A percentile compares a stretch with the other conserved stretches of the same genome.
Evolutionary conservation across 331 rosid species (phyloP).

Genomic region (Cydonia oblonga): DNA sequence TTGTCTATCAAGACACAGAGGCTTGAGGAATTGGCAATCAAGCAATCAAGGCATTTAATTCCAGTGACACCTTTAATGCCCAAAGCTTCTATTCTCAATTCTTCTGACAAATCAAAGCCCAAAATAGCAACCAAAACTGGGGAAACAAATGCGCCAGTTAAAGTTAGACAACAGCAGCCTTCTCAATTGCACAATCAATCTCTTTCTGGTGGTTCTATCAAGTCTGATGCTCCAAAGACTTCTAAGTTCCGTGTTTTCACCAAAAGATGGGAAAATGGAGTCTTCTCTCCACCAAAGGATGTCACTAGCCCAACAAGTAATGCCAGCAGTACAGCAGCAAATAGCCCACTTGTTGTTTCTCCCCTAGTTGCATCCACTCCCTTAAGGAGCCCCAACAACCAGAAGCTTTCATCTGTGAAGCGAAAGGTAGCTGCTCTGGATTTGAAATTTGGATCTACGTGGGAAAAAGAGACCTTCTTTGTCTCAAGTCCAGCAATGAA

Average conservation of each 20-base stretch:
- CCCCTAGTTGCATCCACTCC: constrained; percentile 51
- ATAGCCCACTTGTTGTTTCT: constrained; percentile 49
- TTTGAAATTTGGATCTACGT: constrained; percentile 46
- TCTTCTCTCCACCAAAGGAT: constrained; percentile 48
- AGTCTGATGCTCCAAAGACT: constrained; percentile 60
- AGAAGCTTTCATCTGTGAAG: constrained; percentile 44
- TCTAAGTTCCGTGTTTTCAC: constrained; percentile 83
- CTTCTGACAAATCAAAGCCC: constrained; percentile 79
- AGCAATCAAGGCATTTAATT: constrained; percentile 90
- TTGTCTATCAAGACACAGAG: constrained; percentile 48
- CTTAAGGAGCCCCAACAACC: constrained; percentile 52
- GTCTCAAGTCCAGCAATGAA: constrained; percentile 68
- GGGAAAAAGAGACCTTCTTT: constrained; percentile 71
- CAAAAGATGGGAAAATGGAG: constrained; percentile 73
- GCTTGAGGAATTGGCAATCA: constrained; percentile 92
- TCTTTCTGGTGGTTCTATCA: constrained; percentile 54
- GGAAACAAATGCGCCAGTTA: constrained; percentile 48
- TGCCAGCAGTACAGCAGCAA: constrained; percentile 43
- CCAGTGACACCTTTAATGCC: constrained; percentile 96
- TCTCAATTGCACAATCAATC: constrained; percentile 46
- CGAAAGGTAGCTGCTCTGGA: constrained; percentile 56
- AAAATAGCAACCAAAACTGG: constrained; percentile 44
- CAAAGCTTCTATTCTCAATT: constrained; percentile 59
- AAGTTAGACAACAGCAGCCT: constrained; percentile 54
- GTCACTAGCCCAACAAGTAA: constrained; percentile 49